Evolutionary conservation across 192 early-diverging fungal genomes (phyloP), one percentile per base, ranked within the genome.

Genomic region (Entrophospora sp.): DNA sequence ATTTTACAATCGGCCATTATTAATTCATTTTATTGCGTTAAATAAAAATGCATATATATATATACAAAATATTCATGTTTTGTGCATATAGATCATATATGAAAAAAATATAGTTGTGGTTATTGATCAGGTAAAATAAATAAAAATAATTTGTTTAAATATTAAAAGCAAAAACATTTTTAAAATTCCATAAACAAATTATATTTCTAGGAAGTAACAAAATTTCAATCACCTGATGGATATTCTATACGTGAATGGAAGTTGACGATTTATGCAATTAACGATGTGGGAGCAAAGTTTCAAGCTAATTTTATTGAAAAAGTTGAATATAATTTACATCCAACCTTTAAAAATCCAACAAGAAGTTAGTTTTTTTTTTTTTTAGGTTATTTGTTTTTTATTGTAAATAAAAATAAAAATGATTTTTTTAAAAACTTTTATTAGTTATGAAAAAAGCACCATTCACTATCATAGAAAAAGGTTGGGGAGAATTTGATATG

Each of bases 401-500:
- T 55, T 69, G 13, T 30, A 61, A 40, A 24, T 35, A 36, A 14
- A 45, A 4, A 18, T 44, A 45, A 1, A 30, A 30, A 44, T 38
- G 37, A 63, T 52, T 35, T 28, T 18, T 16, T 35, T 27, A 18
- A 8, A n/a, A n/a, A n/a, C n/a, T 1, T 14, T 45, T 1, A 10
- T 28, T 67, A 84, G 82, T 78, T 16, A 51, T 74, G 32, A 69
- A 64, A 53, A 74, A 73, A 31, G 72, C 78, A 51, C 82, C 82
- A 16, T 84, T 76, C 45, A 59, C 45, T 13, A 69, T 84, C 6
- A 64, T 71, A 43, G 82, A 84, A 60, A 78, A 78, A 62, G 82
- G 82, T 12, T 84, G 82, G 82, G 82, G 82, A 8, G 82, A 81
- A 63, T 84, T 84, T 64, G 82, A 84, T 60, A 74, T 84, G 71